A percentile compares a stretch with the other conserved stretches of the same genome.
phyloP scores from a whole-genome alignment of 805 yeast genomes.

The Yamadazyma nakazawae region DNA sequence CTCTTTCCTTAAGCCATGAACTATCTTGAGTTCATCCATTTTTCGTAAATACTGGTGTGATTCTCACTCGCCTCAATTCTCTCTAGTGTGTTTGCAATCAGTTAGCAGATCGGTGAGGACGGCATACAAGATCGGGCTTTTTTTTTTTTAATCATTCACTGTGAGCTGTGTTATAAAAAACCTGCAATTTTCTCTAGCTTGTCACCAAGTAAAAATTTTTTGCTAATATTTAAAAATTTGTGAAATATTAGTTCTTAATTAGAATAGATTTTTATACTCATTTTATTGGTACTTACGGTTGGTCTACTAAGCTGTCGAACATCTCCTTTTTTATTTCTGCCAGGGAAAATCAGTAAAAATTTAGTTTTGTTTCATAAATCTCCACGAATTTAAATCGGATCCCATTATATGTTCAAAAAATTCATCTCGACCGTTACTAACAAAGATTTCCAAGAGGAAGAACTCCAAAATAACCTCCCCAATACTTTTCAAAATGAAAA shows the following conservation, averaged over 20 bases:
- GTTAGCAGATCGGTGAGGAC: conserved; percentile 6
- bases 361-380: neutral
- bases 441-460: neutral
- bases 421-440: conserved; percentile 3
- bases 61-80: no score
- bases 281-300: neutral
- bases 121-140: conserved; percentile 1
- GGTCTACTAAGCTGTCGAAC: neutral
- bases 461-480: neutral
- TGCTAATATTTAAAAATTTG: neutral
- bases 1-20: neutral
- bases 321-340: neutral
- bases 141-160: neutral
- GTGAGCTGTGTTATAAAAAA: conserved; percentile 4
- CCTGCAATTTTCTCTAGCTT: conserved; percentile 1
- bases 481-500: neutral
- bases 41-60: no score
- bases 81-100: neutral
- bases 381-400: neutral
- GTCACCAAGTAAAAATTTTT: neutral
- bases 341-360: neutral
- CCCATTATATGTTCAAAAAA: conserved; percentile 8
- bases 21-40: neutral
- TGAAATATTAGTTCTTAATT: neutral
- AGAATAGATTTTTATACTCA: neutral